phyloP scores from a whole-genome alignment of 75 land plant genomes.

The Chamaecyparis obtusa region DNA sequence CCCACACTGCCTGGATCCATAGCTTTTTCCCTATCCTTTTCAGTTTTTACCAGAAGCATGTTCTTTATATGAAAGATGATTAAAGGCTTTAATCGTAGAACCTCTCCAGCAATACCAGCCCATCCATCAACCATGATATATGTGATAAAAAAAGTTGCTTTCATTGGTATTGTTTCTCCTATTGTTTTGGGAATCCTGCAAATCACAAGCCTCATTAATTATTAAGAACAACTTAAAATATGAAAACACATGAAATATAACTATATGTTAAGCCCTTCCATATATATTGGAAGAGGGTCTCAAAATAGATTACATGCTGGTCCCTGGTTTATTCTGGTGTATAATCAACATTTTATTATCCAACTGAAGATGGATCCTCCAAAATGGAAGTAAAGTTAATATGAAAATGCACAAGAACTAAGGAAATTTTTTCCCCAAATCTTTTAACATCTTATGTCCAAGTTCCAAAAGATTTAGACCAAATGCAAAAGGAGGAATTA shows the following conservation, averaged over 20 bases:
- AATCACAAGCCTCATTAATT: constrained; percentile 2
- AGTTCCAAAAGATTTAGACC: background rate
- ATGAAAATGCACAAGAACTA: background rate
- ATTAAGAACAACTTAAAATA: background rate
- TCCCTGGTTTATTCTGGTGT: background rate
- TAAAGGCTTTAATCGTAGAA: constrained; percentile 62
- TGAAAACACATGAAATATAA: background rate
- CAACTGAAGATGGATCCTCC: background rate
- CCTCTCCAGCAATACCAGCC: constrained; percentile 77
- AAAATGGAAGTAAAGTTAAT: background rate
- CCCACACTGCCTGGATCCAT: constrained; percentile 61
- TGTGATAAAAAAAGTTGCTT: constrained; percentile 76
- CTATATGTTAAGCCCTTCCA: background rate
- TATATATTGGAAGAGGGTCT: background rate
- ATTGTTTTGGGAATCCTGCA: constrained; percentile 57
- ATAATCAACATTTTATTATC: background rate
- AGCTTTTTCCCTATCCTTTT: constrained; percentile 73
- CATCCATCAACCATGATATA: constrained; percentile 91
- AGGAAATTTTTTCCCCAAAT: background rate
- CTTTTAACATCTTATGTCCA: background rate
- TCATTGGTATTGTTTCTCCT: constrained; percentile 55
- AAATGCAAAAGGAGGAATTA: background rate
- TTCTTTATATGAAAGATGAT: constrained; percentile 69
- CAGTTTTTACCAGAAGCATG: constrained; percentile 70
- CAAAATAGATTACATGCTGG: background rate